A percentile compares a stretch with the other conserved stretches of the same genome.
Evolutionary conservation across 345 rosid species (phyloP).

Genomic region (Gossypium arboreum): DNA sequence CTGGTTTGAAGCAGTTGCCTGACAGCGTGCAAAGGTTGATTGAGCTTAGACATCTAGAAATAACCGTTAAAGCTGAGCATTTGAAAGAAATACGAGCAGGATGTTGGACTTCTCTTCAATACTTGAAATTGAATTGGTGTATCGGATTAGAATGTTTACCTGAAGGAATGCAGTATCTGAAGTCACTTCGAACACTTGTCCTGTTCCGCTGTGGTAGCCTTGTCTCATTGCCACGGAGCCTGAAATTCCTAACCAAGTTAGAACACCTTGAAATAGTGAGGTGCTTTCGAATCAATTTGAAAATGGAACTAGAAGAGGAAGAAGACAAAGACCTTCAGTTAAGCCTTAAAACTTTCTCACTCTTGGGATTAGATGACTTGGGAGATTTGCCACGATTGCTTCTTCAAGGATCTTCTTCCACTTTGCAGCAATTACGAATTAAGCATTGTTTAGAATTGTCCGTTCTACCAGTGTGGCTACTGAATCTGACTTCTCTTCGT

Average conservation of each 20-base stretch:
- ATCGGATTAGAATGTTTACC: too few species aligned
- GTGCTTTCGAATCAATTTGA: too few species aligned
- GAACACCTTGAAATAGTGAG: too few species aligned
- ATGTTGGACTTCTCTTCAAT: too few species aligned
- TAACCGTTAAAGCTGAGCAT: too few species aligned
- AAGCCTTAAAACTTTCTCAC: neutral
- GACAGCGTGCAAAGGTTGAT: too few species aligned
- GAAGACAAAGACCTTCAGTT: neutral
- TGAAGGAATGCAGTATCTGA: neutral
- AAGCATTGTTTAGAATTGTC: fast-evolving
- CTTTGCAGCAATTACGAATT: neutral
- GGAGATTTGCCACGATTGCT: neutral
- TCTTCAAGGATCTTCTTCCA: neutral
- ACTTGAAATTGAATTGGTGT: fast-evolving
- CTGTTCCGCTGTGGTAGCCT: fast-evolving
- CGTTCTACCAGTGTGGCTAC: too few species aligned
- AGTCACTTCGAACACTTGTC: neutral
- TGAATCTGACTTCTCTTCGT: too few species aligned
- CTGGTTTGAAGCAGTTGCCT: too few species aligned
- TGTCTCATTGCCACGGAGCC: neutral
- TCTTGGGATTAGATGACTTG: neutral
- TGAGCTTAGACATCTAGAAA: too few species aligned
- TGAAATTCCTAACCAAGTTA: too few species aligned
- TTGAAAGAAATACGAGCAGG: too few species aligned
- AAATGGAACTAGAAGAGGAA: neutral